Evolutionary conservation across 2,329 filamentous ascomycete species (phyloP).

Genomic region (Taxawa tesnikishii): DNA sequence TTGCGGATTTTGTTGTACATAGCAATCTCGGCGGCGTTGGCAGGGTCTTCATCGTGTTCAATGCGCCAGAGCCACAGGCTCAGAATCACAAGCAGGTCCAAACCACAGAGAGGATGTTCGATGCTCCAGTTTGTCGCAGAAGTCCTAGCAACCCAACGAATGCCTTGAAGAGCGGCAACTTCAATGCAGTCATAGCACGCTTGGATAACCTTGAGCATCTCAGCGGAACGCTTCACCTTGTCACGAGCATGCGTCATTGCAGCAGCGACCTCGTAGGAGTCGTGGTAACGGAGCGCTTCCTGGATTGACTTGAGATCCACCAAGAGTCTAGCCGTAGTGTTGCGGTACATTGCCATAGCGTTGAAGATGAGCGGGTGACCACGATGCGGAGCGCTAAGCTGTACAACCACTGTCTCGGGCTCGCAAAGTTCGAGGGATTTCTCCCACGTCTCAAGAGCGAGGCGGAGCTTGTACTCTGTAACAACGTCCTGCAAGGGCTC

Average conservation of each 20-base stretch:
- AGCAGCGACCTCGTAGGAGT: constrained; percentile 90
- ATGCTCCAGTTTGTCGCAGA: constrained; percentile 98
- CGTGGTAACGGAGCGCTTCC: constrained; percentile 92
- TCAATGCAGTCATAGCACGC: constrained; percentile 97
- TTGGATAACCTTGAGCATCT: constrained; percentile 98
- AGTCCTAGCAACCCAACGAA: constrained; percentile 95
- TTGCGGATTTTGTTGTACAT: constrained; percentile 91
- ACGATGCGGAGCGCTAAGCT: constrained; percentile 87
- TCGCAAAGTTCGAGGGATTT: constrained; percentile 89
- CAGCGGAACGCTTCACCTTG: constrained; percentile 84
- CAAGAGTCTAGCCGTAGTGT: constrained; percentile 80
- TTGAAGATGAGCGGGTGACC: constrained; percentile 96
- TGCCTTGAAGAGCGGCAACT: constrained; percentile 84
- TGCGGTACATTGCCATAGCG: constrained; percentile 91
- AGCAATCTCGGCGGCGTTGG: constrained; percentile 67
- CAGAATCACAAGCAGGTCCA: constrained; percentile 96
- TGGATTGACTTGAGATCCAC: constrained; percentile 94
- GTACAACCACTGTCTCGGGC: constrained; percentile 76
- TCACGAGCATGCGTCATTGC: constrained; percentile 93
- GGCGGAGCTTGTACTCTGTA: constrained; percentile 91
- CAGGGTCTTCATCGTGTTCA: constrained; percentile 94
- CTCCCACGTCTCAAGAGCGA: constrained; percentile 97
- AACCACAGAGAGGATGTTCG: constrained; percentile 88
- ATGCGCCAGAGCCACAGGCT: constrained; percentile 97
- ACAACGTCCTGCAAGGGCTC: constrained; percentile 95